These are phyloP conservation scores for Microascus cirrosus DNA, from an alignment of 2,329 filamentous ascomycete species.

Conservation along the genomic window DNA sequence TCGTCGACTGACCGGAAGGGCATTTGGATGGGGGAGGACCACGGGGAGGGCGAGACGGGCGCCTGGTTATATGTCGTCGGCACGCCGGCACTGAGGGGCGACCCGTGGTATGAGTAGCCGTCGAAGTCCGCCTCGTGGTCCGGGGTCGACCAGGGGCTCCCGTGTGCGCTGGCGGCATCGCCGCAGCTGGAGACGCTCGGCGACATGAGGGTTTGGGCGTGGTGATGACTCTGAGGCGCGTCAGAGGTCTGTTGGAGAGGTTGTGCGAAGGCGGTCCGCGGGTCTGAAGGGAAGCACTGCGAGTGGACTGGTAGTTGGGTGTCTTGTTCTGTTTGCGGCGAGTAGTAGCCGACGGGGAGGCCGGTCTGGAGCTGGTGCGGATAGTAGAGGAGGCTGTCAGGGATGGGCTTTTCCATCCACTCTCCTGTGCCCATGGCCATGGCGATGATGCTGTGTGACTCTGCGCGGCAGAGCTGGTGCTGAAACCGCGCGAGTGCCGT, in stretches of 20 bases:
- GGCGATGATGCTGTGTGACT: not conserved
- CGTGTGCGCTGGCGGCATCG: not conserved
- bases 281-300: not conserved
- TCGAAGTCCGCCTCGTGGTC: conserved; percentile 22
- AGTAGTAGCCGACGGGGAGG: not conserved
- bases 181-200: not conserved
- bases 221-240: not conserved
- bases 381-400: not conserved
- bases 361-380: not conserved
- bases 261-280: not conserved
- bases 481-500: not conserved
- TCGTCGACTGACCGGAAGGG: not conserved
- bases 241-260: not conserved
- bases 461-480: not conserved
- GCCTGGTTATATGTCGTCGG: conserved; percentile 12
- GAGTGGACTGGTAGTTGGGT: not conserved
- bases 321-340: not conserved
- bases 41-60: not conserved
- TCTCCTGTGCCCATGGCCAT: not conserved
- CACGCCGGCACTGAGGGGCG: conserved; percentile 15
- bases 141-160: not conserved
- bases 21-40: not conserved
- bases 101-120: conserved; percentile 21
- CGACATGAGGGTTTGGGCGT: not conserved
- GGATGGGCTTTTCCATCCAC: not conserved